Percentiles rank a stretch among this genome's conserved stretches.
Evolutionary conservation across 2,329 filamentous ascomycete species (phyloP).

Genomic region (Penicillium sclerotiorum): DNA sequence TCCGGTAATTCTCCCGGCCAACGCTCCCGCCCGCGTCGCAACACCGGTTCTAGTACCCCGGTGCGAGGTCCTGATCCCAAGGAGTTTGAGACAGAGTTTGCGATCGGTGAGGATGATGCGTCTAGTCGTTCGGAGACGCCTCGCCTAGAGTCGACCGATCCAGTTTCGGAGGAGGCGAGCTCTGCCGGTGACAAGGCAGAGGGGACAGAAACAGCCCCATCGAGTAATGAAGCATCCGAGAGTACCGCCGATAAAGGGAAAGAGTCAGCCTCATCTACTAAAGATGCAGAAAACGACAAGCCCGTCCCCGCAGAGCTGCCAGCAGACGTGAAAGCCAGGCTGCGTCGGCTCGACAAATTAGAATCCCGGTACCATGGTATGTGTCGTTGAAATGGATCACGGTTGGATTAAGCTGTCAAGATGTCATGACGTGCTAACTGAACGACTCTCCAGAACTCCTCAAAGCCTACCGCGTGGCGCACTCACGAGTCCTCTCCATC

Average conservation of each 20-base stretch:
- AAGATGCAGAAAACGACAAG: constrained; percentile 22
- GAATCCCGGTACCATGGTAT: constrained; percentile 83
- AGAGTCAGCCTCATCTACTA: constrained; percentile 17
- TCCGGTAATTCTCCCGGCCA: constrained; percentile 30
- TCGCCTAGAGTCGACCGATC: constrained; percentile 47
- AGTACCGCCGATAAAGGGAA: constrained; percentile 14
- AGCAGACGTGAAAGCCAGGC: constrained; percentile 71
- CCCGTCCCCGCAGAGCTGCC: constrained; percentile 60
- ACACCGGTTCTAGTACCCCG: constrained; percentile 40
- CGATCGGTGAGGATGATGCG: constrained; percentile 80
- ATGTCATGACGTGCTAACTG: background rate
- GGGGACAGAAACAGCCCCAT: constrained; percentile 27
- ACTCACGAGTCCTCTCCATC: constrained; percentile 81
- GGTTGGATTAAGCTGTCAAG: background rate
- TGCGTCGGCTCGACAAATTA: constrained; percentile 86
- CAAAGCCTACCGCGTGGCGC: constrained; percentile 87
- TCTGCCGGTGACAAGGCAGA: constrained; percentile 22
- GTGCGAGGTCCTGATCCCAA: constrained; percentile 75
- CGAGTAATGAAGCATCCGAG: constrained; percentile 15
- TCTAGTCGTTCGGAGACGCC: constrained; percentile 65
- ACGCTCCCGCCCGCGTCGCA: constrained; percentile 38
- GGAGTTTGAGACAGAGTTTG: constrained; percentile 84
- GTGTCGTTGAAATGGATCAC: background rate
- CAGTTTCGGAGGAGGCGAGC: constrained; percentile 23
- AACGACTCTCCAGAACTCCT: constrained; percentile 73